Evolutionary conservation across 2,329 filamentous ascomycete genomes (phyloP), one percentile per base, ranked within the genome.

Genomic region (Mycosphaerelloides madeirae): DNA sequence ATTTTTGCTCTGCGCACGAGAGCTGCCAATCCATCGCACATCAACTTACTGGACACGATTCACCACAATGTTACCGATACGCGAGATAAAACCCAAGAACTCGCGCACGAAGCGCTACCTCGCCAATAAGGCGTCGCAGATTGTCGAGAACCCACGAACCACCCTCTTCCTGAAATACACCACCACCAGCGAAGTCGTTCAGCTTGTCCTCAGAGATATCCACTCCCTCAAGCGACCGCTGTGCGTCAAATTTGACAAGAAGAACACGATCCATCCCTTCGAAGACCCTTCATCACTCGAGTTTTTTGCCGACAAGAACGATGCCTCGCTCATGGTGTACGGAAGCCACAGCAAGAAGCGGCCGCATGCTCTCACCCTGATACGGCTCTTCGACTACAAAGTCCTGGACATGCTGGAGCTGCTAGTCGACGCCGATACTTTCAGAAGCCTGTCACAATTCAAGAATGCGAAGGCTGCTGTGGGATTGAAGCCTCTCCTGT

Each of bases 221-320:
- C 80, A 88, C 68, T 79, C 87, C 38, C 76, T 98, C 62, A 90
- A 91, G 59, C 83, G 85, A 61, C 89, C 90, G 2, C 77, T 91
- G 50, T 83, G 84, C 53, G 84, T 94, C 68, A 89, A 90, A 57
- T 95, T 98, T 73, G 87, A 82, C 69, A 98, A 97, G 79, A 97
- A 97, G 75, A 98, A 98, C 69, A 77, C 82, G 57, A 85, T 95
- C 59, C 89, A 93, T 68, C 93, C 93, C 2, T 98, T 98, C 68
- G 91, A 96, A 68, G 89, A 94, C 65, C 73, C 85, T 53, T 76
- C 84, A 20, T 91, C 85, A 41, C 79, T 97, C 55, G 88, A 96
- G 70, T 98, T 98, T 74, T 90, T 98, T 74, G 84, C 85, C 52
- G 83, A 90, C 65, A 98, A 97, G 75, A 98, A 98, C 71, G 93